A percentile compares a stretch with the other conserved stretches of the same genome.
phyloP scores from a whole-genome alignment of 2,329 filamentous ascomycete species.

The Rhynchosporium agropyri region DNA sequence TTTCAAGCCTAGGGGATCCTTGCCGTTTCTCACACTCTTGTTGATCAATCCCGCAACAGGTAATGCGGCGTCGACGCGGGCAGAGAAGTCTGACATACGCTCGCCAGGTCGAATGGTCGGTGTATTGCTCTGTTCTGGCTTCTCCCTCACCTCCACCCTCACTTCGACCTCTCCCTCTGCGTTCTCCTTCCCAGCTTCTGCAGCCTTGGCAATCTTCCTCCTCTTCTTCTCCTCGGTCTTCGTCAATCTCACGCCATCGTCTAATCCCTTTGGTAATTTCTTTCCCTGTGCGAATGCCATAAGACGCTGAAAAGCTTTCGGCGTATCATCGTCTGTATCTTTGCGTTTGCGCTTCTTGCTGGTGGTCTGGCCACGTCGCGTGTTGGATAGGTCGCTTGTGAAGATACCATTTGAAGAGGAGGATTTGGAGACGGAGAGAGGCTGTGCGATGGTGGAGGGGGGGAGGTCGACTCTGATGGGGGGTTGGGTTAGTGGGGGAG shows the following conservation, averaged over 20 bases:
- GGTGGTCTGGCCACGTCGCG: constrained; percentile 25
- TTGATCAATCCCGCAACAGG: constrained; percentile 72
- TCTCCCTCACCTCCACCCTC: constrained; percentile 31
- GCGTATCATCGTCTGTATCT: constrained; percentile 71
- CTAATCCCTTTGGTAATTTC: constrained; percentile 63
- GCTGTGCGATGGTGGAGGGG: constrained; percentile 59
- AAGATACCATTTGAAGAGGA: constrained; percentile 45
- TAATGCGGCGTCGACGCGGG: constrained; percentile 81
- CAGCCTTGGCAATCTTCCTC: constrained; percentile 24
- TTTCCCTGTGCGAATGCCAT: constrained; percentile 74
- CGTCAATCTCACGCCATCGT: constrained; percentile 62
- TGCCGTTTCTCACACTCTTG: constrained; percentile 61
- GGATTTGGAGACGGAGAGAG: constrained; percentile 57
- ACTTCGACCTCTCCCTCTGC: constrained; percentile 29
- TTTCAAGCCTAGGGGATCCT: constrained; percentile 66
- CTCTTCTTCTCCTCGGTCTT: constrained; percentile 42
- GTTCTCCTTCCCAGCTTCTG: constrained; percentile 26
- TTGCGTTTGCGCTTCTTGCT: constrained; percentile 54
- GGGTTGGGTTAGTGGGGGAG: neutral
- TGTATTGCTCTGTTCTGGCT: constrained; percentile 41
- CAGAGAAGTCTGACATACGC: constrained; percentile 76
- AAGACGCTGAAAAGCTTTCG: constrained; percentile 81
- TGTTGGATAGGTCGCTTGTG: constrained; percentile 41
- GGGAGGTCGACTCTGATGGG: constrained; percentile 52
- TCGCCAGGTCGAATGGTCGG: constrained; percentile 84